Conservation (phyloP, 2,329 filamentous ascomycete genomes). For the Nannizziopsis barbatae region DNA sequence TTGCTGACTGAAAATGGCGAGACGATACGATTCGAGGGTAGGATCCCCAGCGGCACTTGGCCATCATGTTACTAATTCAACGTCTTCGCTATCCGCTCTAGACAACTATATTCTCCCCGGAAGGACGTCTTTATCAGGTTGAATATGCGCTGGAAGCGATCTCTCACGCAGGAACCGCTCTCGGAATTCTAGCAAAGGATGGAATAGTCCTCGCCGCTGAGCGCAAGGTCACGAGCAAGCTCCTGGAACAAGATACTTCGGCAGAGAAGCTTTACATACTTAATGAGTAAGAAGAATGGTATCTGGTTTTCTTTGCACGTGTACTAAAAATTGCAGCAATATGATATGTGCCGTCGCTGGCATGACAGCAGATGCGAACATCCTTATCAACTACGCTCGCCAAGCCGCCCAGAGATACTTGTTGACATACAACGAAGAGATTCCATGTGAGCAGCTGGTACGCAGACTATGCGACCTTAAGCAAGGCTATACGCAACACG, state of each 20-base stretch:
- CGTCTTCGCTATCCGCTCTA: slow-evolving; percentile 29
- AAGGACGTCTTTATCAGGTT: slow-evolving; percentile 96
- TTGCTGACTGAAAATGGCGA: slow-evolving; percentile 56
- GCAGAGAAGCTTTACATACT: slow-evolving; percentile 99
- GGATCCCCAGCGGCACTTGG: slow-evolving; percentile 21
- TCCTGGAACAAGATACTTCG: slow-evolving; percentile 97
- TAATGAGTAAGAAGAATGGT: slow-evolving; percentile 62
- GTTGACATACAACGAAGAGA: slow-evolving; percentile 98
- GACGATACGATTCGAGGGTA: slow-evolving; percentile 95
- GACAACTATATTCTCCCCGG: slow-evolving; percentile 99
- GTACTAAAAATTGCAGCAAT: slow-evolving; percentile 52
- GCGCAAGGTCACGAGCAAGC: slow-evolving; percentile 97
- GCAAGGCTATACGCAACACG: slow-evolving; percentile 98
- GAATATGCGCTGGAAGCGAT: slow-evolving; percentile 99
- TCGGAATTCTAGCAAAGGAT: slow-evolving; percentile 94
- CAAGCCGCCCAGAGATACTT: slow-evolving; percentile 96
- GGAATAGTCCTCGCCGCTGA: slow-evolving; percentile 96
- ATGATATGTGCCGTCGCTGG: slow-evolving; percentile 99
- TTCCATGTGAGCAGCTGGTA: slow-evolving; percentile 96
- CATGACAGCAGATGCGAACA: slow-evolving; percentile 99
- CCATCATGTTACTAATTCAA: slow-evolving; percentile 7
- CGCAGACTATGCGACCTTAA: slow-evolving; percentile 94
- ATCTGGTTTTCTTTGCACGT: background rate
- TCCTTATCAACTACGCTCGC: slow-evolving; percentile 98
- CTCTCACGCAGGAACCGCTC: slow-evolving; percentile 91